These are phyloP conservation scores for Beta corolliflora DNA, from an alignment of 179 eudicot genomes.

Conservation along the genomic window DNA sequence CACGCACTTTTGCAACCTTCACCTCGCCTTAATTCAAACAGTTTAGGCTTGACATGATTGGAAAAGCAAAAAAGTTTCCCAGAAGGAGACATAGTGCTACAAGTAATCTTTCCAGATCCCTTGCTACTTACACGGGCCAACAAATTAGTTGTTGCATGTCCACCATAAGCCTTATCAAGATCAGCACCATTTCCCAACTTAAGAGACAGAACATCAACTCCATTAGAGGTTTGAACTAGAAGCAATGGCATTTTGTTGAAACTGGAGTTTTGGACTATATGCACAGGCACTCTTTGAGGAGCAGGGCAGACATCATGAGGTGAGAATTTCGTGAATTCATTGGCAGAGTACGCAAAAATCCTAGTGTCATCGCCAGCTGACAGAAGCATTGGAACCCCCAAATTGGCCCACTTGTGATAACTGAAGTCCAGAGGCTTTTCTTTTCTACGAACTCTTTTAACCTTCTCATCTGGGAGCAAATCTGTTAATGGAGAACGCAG, in stretches of 20 bases:
- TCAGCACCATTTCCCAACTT: slow-evolving; percentile 36
- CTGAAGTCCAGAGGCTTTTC: slow-evolving; percentile 65
- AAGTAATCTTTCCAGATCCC: slow-evolving; percentile 63
- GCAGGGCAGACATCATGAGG: slow-evolving; percentile 98
- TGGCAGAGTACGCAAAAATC: slow-evolving; percentile 88
- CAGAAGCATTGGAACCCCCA: slow-evolving; percentile 96
- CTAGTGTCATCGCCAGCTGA: slow-evolving; percentile 97
- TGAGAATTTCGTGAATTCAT: slow-evolving; percentile 77
- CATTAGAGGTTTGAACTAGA: slow-evolving; percentile 67
- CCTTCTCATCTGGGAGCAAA: slow-evolving; percentile 54
- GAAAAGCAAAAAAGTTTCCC: slow-evolving; percentile 76
- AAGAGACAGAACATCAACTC: slow-evolving; percentile 56
- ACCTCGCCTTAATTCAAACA: slow-evolving; percentile 56
- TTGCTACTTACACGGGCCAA: slow-evolving; percentile 65
- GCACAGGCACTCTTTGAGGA: slow-evolving; percentile 81
- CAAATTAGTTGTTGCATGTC: slow-evolving; percentile 49
- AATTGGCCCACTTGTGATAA: slow-evolving; percentile 88
- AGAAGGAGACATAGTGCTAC: slow-evolving; percentile 74
- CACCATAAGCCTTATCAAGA: slow-evolving; percentile 44
- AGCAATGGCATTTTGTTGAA: slow-evolving; percentile 62
- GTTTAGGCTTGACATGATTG: slow-evolving; percentile 52
- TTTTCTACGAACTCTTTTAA: slow-evolving; percentile 50
- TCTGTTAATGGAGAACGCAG: slow-evolving; percentile 43
- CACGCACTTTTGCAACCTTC: slow-evolving; percentile 47
- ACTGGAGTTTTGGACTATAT: slow-evolving; percentile 59